These are phyloP conservation scores for button mushroom (Agaricus bisporus) DNA, from an alignment of 768 basidiomycete genomes.

Conservation along the genomic window DNA sequence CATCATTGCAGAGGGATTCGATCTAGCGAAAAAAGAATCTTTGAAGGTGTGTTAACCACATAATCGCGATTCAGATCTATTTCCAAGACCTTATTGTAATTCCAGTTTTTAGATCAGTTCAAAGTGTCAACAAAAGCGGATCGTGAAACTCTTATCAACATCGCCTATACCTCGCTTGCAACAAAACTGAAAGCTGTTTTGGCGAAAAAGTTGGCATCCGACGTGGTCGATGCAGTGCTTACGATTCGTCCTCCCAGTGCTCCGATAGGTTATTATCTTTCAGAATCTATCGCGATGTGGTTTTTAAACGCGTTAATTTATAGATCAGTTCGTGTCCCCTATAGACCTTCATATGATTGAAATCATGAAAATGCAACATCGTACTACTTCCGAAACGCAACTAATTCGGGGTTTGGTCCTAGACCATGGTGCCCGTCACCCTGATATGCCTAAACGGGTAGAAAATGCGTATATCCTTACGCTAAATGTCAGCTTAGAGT, in stretches of 20 bases:
- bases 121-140: constrained; percentile 75
- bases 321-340: constrained; percentile 74
- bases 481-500: constrained; percentile 95
- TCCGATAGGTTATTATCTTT: constrained; percentile 41
- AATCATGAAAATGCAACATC: constrained; percentile 99
- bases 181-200: constrained; percentile 84
- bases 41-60: constrained; percentile 52
- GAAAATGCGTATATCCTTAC: constrained; percentile 95
- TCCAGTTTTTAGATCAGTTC: constrained; percentile 88
- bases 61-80: not conserved
- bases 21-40: constrained; percentile 96
- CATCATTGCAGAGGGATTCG: constrained; percentile 92
- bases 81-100: constrained; percentile 4
- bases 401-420: constrained; percentile 92
- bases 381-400: constrained; percentile 95
- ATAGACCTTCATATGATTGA: constrained; percentile 99
- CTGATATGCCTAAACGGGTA: constrained; percentile 98
- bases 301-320: constrained; percentile 27
- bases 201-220: constrained; percentile 83
- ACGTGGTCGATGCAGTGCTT: constrained; percentile 93
- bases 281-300: not conserved
- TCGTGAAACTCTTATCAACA: constrained; percentile 86
- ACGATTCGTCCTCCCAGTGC: constrained; percentile 74
- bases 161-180: constrained; percentile 91
- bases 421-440: constrained; percentile 96